Percentiles rank a stretch among this genome's conserved stretches.
Conservation (phyloP, 2,329 filamentous ascomycete species). For the Pseudogymnoascus sp. region DNA sequence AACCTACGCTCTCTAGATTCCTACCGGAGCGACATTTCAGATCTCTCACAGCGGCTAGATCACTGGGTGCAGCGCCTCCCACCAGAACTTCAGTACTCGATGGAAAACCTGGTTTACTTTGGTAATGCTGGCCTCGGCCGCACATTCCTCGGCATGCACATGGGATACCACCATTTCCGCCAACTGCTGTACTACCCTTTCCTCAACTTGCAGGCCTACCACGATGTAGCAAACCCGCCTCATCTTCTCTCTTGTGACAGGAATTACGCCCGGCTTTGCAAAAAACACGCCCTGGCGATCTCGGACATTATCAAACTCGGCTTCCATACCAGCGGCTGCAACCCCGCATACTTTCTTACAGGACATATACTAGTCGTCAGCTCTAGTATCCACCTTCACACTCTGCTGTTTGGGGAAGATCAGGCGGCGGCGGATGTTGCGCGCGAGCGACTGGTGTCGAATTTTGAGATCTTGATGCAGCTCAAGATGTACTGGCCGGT, state of each 20-base stretch:
- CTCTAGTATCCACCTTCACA: slow-evolving; percentile 39
- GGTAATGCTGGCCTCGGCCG: slow-evolving; percentile 32
- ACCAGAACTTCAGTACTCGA: slow-evolving; percentile 29
- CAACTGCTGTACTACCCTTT: slow-evolving; percentile 42
- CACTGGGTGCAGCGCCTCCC: slow-evolving; percentile 31
- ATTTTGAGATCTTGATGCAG: slow-evolving; percentile 35
- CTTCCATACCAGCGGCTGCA: slow-evolving; percentile 28
- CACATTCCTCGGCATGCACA: slow-evolving; percentile 37
- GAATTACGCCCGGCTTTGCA: slow-evolving; percentile 27
- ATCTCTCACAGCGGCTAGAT: slow-evolving; percentile 28
- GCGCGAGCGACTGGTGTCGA: slow-evolving; percentile 32
- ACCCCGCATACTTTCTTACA: slow-evolving; percentile 36
- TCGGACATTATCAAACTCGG: slow-evolving; percentile 30
- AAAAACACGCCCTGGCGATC: slow-evolving; percentile 31
- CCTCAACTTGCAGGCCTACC: slow-evolving; percentile 26
- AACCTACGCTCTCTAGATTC: not conserved
- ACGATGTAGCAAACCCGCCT: slow-evolving; percentile 9
- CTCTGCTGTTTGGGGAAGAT: slow-evolving; percentile 33
- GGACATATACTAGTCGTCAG: slow-evolving; percentile 39
- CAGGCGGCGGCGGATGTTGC: slow-evolving; percentile 30
- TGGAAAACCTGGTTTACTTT: slow-evolving; percentile 32
- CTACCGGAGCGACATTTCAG: not conserved
- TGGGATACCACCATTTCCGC: slow-evolving; percentile 40
- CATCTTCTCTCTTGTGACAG: slow-evolving; percentile 11
- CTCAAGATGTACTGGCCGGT: slow-evolving; percentile 35